Base-by-base conservation (phyloP, 345 rosid species). In the Populus simonii region DNA sequence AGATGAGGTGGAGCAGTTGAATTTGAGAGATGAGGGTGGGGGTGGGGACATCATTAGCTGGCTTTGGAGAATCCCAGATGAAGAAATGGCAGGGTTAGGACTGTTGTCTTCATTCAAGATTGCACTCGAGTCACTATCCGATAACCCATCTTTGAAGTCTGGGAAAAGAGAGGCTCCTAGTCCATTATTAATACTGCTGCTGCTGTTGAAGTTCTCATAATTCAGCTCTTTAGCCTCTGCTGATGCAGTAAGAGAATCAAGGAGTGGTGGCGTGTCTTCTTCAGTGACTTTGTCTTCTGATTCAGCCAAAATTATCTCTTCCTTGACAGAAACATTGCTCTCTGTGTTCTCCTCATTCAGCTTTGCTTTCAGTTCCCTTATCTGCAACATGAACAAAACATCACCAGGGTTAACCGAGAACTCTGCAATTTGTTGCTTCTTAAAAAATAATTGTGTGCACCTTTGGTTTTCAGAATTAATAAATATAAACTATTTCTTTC, bases 51-150 rank as follows among this genome's bases (percentile, higher is more conserved):
- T 74, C 79, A 81, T 61, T 31, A 86, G 75, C 68, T 85, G 90
- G 80, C 66, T 71, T 74, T 83, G 85, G 67, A 82, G 74, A 55
- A 73, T 61, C 47, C 79, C 87, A 33, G 87, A 71, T 41, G 89
- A 86, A 12, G 90, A 83, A 49, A 87, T 85, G 33, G 86, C 85
- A 5, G 51, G 88, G 83, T 83, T 90, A 1, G 94, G 90, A 87
- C 90, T 90, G 82, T 86, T 90, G 53, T 92, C 93, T 31, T 92
- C 97, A 69, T 91, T 95, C 33, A 95, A 71, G 77, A 95, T 84
- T 0, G 97, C 99, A 71, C 98, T 91, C 6, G 97, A 91, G 71
- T 92, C 98, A 51, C 99, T 93, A 45, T 93, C 99, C 1, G 99
- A 92, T 1, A 96, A 92, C 73, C 96, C 98, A 27, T 90, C 97